Evolutionary conservation across 176 grass and related monocot genomes (phyloP).

Genomic region (Triticum turgidum): DNA sequence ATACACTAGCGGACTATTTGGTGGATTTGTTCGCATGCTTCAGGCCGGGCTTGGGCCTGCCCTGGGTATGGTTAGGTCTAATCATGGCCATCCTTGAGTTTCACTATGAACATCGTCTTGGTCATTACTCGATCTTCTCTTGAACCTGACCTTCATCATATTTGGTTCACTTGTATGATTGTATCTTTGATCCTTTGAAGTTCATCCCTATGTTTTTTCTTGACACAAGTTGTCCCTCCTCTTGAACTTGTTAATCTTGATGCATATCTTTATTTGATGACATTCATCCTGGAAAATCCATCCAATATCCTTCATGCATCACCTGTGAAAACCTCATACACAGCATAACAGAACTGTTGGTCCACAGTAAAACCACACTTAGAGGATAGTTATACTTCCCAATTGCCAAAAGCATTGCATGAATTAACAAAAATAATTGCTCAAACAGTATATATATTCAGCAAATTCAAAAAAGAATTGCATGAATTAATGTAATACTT

Average conservation of each 20-base stretch:
- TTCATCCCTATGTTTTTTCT: background rate
- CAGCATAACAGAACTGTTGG: background rate
- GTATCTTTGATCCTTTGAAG: background rate
- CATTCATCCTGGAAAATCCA: background rate
- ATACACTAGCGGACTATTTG: background rate
- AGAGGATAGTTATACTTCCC: background rate
- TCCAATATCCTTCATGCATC: background rate
- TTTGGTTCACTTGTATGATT: background rate
- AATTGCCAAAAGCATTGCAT: background rate
- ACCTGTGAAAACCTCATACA: background rate
- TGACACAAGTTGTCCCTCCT: too few species aligned
- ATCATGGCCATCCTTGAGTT: background rate
- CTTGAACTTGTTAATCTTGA: too few species aligned
- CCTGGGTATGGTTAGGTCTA: background rate
- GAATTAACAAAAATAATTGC: too few species aligned
- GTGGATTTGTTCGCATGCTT: too few species aligned
- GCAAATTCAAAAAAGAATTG: constrained; percentile 8
- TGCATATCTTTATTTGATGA: background rate
- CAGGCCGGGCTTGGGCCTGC: background rate
- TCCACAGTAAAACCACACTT: background rate
- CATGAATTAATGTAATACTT: background rate
- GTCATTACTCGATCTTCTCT: background rate
- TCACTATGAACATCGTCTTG: background rate
- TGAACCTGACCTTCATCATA: background rate
- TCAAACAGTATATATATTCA: background rate